A percentile compares a stretch with the other conserved stretches of the same genome.
Conservation (phyloP, 2,329 filamentous ascomycete species). For the Verruconis gallopava region DNA sequence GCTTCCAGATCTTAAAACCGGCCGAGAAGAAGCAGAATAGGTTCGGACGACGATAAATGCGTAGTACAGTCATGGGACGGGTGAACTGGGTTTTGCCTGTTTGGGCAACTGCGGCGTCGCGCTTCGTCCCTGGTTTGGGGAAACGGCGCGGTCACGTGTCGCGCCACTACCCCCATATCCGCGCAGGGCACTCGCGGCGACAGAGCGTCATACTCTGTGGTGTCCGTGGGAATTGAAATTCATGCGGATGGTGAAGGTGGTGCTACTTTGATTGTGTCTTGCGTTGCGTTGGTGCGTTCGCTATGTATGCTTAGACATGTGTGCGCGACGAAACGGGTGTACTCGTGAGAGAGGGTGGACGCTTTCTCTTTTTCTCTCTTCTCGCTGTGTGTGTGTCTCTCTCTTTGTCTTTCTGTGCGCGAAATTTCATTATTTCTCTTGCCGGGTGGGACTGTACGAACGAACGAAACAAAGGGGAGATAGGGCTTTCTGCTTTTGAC, state of each 20-base stretch:
- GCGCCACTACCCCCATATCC: neutral
- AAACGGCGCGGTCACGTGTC: neutral
- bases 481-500: too few species aligned
- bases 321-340: too few species aligned
- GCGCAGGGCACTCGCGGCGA: neutral
- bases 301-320: slow-evolving; percentile 1
- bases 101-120: neutral
- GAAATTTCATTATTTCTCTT: too few species aligned
- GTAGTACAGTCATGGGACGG: neutral
- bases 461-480: too few species aligned
- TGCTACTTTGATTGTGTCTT: too few species aligned
- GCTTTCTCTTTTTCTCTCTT: too few species aligned
- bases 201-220: neutral
- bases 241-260: too few species aligned
- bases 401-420: too few species aligned
- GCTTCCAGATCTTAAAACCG: slow-evolving; percentile 99
- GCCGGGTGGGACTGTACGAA: too few species aligned
- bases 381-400: too few species aligned
- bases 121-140: neutral
- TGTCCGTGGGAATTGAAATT: neutral
- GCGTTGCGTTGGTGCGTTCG: neutral
- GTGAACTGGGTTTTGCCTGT: neutral
- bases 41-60: slow-evolving; percentile 12
- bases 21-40: slow-evolving; percentile 99
- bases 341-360: too few species aligned